Base-by-base conservation (phyloP, 2,329 filamentous ascomycete genomes). In the Penicillium sp. region DNA sequence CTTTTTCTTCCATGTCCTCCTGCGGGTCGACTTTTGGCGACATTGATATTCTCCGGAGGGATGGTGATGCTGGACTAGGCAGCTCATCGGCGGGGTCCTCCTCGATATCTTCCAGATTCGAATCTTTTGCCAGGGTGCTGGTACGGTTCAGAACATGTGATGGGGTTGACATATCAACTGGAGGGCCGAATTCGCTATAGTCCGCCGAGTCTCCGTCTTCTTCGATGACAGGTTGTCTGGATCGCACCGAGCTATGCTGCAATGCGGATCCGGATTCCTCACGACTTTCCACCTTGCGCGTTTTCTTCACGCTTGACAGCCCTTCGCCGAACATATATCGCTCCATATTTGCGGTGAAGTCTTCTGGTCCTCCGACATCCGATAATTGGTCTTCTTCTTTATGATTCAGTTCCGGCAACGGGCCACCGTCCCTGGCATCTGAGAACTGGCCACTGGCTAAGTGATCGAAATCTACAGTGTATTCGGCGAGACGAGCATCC, bases 121-220 rank as follows among this genome's bases (percentile, higher is more conserved):
- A 63, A 39, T 74, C 71, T 43, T 65, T 70, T 0, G 58, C 60
- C 2, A 65, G 48, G 1, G 52, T 61, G 33, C 62, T 65, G 5
- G 55, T 64, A 28, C 72, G 56, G 48, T 69, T 70, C 48, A 76
- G 56, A 8, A 77, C 29, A 55, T 76, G 75, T 16, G 73, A 75
- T 5, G 75, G 75, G 0, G 75, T 77, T 1, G 75, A 77, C 70
- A 76, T 77, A 50, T 77, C 75, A 9, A 75, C 63, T 2, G 75
- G 74, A 9, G 74, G 73, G 2, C 71, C 74, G 37, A 76, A 75
- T 61, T 77, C 74, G 42, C 73, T 77, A 48, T 74, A 70, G 44
- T 75, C 75, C 9, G 63, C 69, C 6, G 72, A 60, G 6, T 70
- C 69, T 2, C 58, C 61, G 40, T 71, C 67, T 33, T 71, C 67